Percentiles rank a stretch among this genome's conserved stretches.
Conservation (phyloP, 805 yeast species). For the Candida ortonii region DNA sequence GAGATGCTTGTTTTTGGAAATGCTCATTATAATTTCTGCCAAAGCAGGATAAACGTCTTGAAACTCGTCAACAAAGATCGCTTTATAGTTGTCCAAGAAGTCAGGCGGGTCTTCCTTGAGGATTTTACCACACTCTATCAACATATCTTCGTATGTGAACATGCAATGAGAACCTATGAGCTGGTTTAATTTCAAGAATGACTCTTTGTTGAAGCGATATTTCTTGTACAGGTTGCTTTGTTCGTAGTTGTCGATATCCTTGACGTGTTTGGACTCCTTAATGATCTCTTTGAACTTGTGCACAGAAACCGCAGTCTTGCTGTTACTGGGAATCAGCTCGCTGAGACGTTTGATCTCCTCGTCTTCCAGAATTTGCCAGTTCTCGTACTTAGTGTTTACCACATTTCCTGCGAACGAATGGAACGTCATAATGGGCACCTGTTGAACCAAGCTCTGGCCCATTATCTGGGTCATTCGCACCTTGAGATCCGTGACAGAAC, state of each 20-base stretch:
- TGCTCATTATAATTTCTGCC: constrained; percentile 40
- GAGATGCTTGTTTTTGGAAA: constrained; percentile 46
- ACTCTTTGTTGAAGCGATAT: constrained; percentile 10
- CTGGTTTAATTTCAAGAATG: constrained; percentile 13
- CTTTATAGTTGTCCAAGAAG: constrained; percentile 29
- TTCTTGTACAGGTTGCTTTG: constrained; percentile 5
- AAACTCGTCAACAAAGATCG: constrained; percentile 66
- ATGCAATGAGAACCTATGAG: constrained; percentile 19
- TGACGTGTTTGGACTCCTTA: constrained; percentile 12
- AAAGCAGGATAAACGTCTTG: constrained; percentile 64
- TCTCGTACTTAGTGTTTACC: constrained; percentile 36
- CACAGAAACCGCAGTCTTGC: constrained; percentile 5
- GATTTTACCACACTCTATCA: constrained; percentile 21
- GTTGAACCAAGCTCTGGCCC: constrained; percentile 33
- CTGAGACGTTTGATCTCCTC: constrained; percentile 22
- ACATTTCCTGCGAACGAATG: constrained; percentile 59
- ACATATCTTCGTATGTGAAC: constrained; percentile 27
- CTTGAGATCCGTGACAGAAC: constrained; percentile 53
- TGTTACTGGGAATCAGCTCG: constrained; percentile 8
- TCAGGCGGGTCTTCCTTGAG: constrained; percentile 19
- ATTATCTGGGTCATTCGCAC: constrained; percentile 31
- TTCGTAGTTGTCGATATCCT: constrained; percentile 12
- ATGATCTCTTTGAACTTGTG: constrained; percentile 16
- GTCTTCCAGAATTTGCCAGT: constrained; percentile 50
- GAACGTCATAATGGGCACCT: constrained; percentile 52